Percentiles rank a stretch among this genome's conserved stretches.
These are phyloP conservation scores for Calonectria leucothoes DNA, from an alignment of 2,329 filamentous ascomycete genomes.

Conservation along the genomic window DNA sequence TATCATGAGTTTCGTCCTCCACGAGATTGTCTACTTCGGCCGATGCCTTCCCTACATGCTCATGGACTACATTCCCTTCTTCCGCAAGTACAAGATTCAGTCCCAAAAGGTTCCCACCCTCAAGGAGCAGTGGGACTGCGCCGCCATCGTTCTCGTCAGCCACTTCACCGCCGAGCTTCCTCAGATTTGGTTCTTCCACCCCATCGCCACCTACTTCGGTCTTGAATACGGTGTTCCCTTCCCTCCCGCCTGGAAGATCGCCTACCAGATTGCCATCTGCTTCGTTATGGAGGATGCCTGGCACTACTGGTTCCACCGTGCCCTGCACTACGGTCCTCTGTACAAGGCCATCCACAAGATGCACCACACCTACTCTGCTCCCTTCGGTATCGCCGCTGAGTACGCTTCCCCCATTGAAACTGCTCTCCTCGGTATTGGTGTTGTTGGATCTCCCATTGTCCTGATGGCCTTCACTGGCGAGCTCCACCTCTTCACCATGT, in stretches of 20 bases:
- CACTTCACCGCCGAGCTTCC: slow-evolving; percentile 99
- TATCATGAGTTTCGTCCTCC: slow-evolving; percentile 96
- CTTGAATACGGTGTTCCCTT: slow-evolving; percentile 91
- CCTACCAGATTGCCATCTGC: slow-evolving; percentile 90
- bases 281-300: slow-evolving; percentile 96
- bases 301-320: slow-evolving; percentile 98
- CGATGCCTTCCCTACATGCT: slow-evolving; percentile 92
- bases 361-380: slow-evolving; percentile 98
- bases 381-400: slow-evolving; percentile 95
- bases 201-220: slow-evolving; percentile 91
- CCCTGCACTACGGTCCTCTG: slow-evolving; percentile 91
- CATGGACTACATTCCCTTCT: slow-evolving; percentile 86
- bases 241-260: slow-evolving; percentile 86
- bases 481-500: slow-evolving; percentile 97
- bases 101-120: slow-evolving; percentile 89
- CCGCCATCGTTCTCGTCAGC: slow-evolving; percentile 89
- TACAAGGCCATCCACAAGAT: slow-evolving; percentile 99
- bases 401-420: slow-evolving; percentile 98
- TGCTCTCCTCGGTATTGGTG: slow-evolving; percentile 91
- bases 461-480: slow-evolving; percentile 87
- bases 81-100: slow-evolving; percentile 96
- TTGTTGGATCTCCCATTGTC: slow-evolving; percentile 83
- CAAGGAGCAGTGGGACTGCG: slow-evolving; percentile 94
- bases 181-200: slow-evolving; percentile 99
- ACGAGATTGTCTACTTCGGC: slow-evolving; percentile 95